Evolutionary conservation across 805 yeast genomes (phyloP).

Genomic region (Kuraishia piskuri): DNA sequence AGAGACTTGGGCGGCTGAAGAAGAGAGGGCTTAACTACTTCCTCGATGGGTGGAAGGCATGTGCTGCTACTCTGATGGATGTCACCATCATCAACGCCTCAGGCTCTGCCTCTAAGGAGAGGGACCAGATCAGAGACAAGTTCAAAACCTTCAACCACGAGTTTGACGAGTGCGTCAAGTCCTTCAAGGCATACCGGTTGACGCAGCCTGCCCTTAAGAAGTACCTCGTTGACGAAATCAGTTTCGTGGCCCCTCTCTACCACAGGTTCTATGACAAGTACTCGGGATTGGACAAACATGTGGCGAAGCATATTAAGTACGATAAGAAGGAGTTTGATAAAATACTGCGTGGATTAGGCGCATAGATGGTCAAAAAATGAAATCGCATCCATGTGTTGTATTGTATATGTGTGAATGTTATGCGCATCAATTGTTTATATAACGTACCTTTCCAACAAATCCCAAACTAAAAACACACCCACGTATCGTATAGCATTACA

Average conservation of each 20-base stretch:
- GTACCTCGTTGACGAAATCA: conserved; percentile 62
- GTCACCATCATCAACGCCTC: conserved; percentile 57
- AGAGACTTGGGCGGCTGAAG: conserved; percentile 57
- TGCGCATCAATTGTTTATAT: background rate
- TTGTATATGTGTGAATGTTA: too few species aligned
- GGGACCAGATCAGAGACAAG: conserved; percentile 76
- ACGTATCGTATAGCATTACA: too few species aligned
- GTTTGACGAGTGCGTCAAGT: conserved; percentile 68
- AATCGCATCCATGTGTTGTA: background rate
- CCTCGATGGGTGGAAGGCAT: conserved; percentile 70
- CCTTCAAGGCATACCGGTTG: conserved; percentile 56
- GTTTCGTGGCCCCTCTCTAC: conserved; percentile 75
- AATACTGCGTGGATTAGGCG: conserved; percentile 13
- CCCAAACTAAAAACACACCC: background rate
- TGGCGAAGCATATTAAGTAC: conserved; percentile 62
- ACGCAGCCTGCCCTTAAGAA: conserved; percentile 59
- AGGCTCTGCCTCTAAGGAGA: conserved; percentile 47
- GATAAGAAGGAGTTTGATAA: conserved; percentile 35
- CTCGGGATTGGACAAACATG: conserved; percentile 59
- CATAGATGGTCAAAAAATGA: too few species aligned
- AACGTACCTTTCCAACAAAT: background rate
- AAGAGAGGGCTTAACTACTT: conserved; percentile 68
- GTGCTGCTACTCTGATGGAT: conserved; percentile 72
- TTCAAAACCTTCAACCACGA: conserved; percentile 74
- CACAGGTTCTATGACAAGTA: conserved; percentile 78